A percentile compares a stretch with the other conserved stretches of the same genome.
Conservation (phyloP, 176 grass and related monocot genomes). For the Carex myosuroides region DNA sequence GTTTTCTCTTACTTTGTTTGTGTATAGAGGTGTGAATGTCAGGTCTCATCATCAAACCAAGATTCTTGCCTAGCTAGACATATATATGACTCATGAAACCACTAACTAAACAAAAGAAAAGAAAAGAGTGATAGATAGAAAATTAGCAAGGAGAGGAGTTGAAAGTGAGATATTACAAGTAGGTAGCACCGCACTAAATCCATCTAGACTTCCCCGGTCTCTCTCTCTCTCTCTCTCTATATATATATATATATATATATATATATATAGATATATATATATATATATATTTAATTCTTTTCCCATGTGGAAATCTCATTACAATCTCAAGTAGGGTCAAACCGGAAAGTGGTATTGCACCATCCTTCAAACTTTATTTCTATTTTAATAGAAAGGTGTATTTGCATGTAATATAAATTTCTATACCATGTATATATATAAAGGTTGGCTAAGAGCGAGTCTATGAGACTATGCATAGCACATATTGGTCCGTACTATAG, state of each 20-base stretch:
- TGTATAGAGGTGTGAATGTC: not conserved
- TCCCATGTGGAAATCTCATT: conserved; percentile 6
- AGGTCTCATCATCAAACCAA: conserved; percentile 20
- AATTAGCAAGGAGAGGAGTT: not conserved
- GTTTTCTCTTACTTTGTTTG: not conserved
- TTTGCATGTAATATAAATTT: not conserved
- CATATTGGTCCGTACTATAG: too few species aligned
- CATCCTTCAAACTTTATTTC: conserved; percentile 5
- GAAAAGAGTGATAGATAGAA: not conserved
- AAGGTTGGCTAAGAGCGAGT: too few species aligned
- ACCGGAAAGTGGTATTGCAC: not conserved
- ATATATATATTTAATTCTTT: not conserved
- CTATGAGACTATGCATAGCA: too few species aligned
- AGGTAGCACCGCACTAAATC: conserved; percentile 2
- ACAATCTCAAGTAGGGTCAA: not conserved
- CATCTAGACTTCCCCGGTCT: not conserved
- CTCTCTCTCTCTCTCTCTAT: not conserved
- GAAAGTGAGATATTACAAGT: conserved; percentile 20
- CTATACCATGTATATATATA: not conserved
- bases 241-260: not conserved
- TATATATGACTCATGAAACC: conserved; percentile 18
- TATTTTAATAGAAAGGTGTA: not conserved
- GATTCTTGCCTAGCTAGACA: conserved; percentile 10
- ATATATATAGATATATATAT: not conserved
- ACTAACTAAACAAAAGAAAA: not conserved